Conservation (phyloP, 1,139 yeast genomes). For the Debaryomycetaceae sp. region DNA sequence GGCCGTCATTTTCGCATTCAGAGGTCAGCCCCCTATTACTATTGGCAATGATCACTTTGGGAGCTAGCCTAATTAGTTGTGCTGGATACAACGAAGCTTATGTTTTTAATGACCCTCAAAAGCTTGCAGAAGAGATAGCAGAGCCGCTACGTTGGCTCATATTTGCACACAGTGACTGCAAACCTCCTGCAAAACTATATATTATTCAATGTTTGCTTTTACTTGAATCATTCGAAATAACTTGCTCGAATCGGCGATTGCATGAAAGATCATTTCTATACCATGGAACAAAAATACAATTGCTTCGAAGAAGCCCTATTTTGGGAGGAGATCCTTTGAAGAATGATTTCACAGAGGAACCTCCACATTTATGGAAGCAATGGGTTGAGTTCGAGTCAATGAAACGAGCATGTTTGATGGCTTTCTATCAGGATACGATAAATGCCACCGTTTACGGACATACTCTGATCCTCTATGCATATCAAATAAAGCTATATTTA, state of each 20-base stretch:
- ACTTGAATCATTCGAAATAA: conserved; percentile 59
- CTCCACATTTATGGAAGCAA: conserved; percentile 21
- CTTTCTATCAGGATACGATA: conserved; percentile 29
- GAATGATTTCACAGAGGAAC: conserved; percentile 17
- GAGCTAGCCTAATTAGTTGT: conserved; percentile 34
- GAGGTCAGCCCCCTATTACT: conserved; percentile 51
- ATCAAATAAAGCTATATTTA: conserved; percentile 26
- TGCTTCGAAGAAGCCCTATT: conserved; percentile 64
- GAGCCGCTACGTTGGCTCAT: conserved; percentile 61
- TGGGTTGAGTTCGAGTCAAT: conserved; percentile 33
- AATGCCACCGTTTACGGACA: conserved; percentile 34
- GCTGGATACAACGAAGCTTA: conserved; percentile 12
- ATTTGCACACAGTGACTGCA: conserved; percentile 52
- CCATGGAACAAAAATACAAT: conserved; percentile 70
- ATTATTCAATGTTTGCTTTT: conserved; percentile 56
- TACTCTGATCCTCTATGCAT: conserved; percentile 24
- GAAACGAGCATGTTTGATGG: conserved; percentile 30
- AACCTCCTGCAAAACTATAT: conserved; percentile 56
- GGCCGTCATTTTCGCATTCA: conserved; percentile 55
- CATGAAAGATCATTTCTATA: conserved; percentile 74
- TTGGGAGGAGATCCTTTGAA: conserved; percentile 58
- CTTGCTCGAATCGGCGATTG: conserved; percentile 39
- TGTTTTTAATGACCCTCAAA: conserved; percentile 15
- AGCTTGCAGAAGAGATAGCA: conserved; percentile 43
- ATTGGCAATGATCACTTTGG: conserved; percentile 55